Conservation (phyloP, 805 yeast species). For the Pichia cabralensis region DNA sequence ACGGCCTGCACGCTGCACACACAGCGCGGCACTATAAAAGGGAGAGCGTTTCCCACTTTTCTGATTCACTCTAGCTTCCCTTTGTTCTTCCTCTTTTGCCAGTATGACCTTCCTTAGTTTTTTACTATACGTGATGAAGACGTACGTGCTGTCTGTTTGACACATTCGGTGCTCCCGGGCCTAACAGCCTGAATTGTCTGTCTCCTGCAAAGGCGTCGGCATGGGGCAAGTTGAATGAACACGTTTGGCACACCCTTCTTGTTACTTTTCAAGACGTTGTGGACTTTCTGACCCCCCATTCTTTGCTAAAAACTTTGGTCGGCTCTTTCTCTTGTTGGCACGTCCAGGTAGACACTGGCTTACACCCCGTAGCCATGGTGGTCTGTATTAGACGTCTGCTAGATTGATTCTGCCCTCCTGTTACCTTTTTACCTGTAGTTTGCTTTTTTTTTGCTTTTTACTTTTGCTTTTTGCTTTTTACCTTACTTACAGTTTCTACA, state of each 20-base stretch:
- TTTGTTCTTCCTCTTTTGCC: constrained; percentile 4
- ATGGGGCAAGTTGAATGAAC: constrained; percentile 24
- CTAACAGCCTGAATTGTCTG: too few species aligned
- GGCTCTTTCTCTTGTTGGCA: neutral
- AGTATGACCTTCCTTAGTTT: constrained; percentile 60
- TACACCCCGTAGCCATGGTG: too few species aligned
- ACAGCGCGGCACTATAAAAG: constrained; percentile 7
- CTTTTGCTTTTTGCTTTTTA: neutral
- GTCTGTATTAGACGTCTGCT: too few species aligned
- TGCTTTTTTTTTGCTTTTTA: neutral
- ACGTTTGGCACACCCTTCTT: constrained; percentile 29
- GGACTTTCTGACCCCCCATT: constrained; percentile 25
- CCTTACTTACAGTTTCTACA: too few species aligned
- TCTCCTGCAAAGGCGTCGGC: too few species aligned
- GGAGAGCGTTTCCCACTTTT: neutral
- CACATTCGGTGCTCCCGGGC: constrained; percentile 27
- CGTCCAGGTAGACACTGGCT: neutral
- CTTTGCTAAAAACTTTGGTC: neutral
- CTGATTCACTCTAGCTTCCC: constrained; percentile 9
- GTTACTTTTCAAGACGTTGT: constrained; percentile 25
- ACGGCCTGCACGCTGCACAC: too few species aligned
- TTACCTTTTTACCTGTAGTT: too few species aligned
- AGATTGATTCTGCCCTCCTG: too few species aligned
- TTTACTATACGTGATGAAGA: constrained; percentile 50
- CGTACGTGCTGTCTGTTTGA: constrained; percentile 40